Percentiles rank a stretch among this genome's conserved stretches.
Evolutionary conservation across 768 basidiomycete genomes (phyloP).

Genomic region (Lactifluus volemus): DNA sequence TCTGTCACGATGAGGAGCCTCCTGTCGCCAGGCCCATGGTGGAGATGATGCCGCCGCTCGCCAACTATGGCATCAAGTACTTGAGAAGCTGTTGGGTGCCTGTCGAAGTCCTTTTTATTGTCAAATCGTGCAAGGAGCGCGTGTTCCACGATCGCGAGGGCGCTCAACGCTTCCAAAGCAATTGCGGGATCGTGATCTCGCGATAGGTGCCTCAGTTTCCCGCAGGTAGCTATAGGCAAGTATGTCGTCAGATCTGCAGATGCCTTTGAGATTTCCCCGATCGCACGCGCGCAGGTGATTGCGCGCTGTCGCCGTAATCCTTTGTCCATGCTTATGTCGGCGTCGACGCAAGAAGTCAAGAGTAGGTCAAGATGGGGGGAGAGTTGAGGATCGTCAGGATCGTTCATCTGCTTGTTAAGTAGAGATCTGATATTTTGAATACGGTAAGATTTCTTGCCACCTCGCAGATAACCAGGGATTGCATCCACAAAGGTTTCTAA

Average conservation of each 20-base stretch:
- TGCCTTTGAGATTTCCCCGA: constrained; percentile 3
- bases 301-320: constrained; percentile 3
- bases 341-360: constrained; percentile 1
- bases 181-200: background rate
- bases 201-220: background rate
- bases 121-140: background rate
- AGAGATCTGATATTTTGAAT: background rate
- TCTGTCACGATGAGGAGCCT: background rate
- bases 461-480: background rate
- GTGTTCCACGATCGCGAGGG: background rate
- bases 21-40: background rate
- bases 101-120: background rate
- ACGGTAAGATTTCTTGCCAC: background rate
- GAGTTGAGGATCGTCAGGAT: background rate
- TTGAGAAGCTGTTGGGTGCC: too few species aligned
- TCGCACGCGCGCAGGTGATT: constrained; percentile 3
- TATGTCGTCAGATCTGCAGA: background rate
- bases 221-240: background rate
- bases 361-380: background rate
- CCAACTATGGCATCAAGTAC: background rate
- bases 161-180: background rate
- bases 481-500: background rate
- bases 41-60: background rate
- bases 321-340: constrained; percentile 6
- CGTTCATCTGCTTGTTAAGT: background rate